phyloP scores from a whole-genome alignment of 139 green algal genomes.

The Axilococcus clingmanii region DNA sequence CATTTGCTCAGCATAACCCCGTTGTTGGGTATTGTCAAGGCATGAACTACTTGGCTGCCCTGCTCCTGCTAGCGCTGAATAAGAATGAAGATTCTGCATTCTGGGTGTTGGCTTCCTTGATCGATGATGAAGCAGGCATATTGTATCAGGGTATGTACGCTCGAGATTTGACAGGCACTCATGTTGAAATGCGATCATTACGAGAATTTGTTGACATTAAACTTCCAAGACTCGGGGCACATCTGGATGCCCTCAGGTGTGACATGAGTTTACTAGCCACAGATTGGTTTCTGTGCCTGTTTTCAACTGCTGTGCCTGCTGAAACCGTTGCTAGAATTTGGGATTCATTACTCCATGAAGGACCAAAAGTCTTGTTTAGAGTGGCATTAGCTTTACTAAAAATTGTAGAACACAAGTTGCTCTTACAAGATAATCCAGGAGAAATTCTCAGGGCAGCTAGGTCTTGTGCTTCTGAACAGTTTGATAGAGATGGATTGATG shows the following conservation, averaged over 20 bases:
- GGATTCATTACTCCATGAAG: conserved; percentile 61
- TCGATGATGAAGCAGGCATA: conserved; percentile 40
- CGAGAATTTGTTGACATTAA: conserved; percentile 42
- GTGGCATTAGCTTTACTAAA: conserved; percentile 72
- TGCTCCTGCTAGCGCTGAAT: conserved; percentile 60
- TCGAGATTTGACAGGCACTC: conserved; percentile 53
- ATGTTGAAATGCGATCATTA: conserved; percentile 67
- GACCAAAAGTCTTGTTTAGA: conserved; percentile 72
- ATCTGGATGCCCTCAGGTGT: conserved; percentile 41
- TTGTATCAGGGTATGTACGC: conserved; percentile 64
- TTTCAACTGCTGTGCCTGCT: conserved; percentile 50
- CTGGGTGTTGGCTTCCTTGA: conserved; percentile 42
- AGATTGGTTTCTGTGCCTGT: conserved; percentile 82
- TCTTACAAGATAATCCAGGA: conserved; percentile 47
- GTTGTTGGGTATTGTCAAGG: conserved; percentile 60
- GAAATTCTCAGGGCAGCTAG: conserved; percentile 51
- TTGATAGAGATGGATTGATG: conserved; percentile 64
- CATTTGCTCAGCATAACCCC: conserved; percentile 54
- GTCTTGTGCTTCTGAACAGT: conserved; percentile 24
- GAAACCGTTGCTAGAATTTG: conserved; percentile 45
- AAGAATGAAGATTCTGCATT: conserved; percentile 44
- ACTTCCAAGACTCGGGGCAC: conserved; percentile 48
- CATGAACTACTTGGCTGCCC: conserved; percentile 67
- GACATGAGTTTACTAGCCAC: conserved; percentile 71
- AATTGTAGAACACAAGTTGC: conserved; percentile 42